phyloP scores from a whole-genome alignment of 768 basidiomycete species.

The Phaffia tasmanica region DNA sequence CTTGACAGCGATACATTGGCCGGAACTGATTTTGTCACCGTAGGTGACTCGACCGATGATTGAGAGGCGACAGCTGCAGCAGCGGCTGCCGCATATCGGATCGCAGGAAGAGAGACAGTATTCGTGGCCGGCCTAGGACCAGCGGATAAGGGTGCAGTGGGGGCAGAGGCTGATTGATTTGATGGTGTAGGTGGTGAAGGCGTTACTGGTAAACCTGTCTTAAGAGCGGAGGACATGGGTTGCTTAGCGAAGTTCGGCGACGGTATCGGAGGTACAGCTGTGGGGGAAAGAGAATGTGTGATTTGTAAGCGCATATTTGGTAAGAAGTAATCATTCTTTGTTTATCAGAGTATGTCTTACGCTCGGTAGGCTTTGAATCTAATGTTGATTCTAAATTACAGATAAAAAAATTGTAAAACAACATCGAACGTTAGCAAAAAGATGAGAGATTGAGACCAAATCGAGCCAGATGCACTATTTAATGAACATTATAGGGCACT shows the following conservation, averaged over 20 bases:
- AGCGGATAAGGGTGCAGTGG: constrained; percentile 18
- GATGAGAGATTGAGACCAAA: neutral
- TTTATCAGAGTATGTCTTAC: constrained; percentile 14
- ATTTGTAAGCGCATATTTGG: no score
- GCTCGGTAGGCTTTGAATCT: constrained; percentile 29
- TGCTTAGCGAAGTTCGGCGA: constrained; percentile 64
- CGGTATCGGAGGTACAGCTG: constrained; percentile 48
- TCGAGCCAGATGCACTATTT: no score
- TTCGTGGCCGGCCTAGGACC: constrained; percentile 24
- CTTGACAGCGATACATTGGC: neutral
- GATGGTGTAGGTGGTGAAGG: constrained; percentile 40
- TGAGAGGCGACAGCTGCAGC: constrained; percentile 49
- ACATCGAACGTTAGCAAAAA: constrained; percentile 27
- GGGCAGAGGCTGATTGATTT: neutral
- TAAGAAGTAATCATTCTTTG: neutral
- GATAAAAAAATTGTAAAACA: neutral
- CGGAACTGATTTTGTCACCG: neutral
- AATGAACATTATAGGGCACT: constrained; percentile 33
- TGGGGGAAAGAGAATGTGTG: no score
- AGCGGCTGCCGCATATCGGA: constrained; percentile 84
- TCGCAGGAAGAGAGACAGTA: constrained; percentile 51
- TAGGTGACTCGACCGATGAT: neutral
- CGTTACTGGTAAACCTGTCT: constrained; percentile 51
- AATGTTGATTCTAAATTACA: constrained; percentile 28
- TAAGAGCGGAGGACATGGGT: constrained; percentile 63